phyloP scores from a whole-genome alignment of 164 flowering plant species.

The Vitis rupestris region DNA sequence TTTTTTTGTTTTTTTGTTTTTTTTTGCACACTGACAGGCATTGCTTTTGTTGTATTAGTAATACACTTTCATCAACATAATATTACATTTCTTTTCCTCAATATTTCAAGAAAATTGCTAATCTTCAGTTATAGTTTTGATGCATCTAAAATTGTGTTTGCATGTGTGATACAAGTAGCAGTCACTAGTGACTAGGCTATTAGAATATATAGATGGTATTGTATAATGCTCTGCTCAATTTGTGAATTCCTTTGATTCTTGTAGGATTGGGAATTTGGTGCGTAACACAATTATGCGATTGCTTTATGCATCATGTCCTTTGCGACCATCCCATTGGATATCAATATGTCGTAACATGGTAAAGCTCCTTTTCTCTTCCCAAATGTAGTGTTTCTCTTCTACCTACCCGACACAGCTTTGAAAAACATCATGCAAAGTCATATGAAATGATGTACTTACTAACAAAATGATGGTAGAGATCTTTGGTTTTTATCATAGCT shows the following conservation, averaged over 20 bases:
- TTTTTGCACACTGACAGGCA: too few relatives aligned
- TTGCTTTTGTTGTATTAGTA: too few relatives aligned
- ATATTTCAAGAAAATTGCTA: too few relatives aligned
- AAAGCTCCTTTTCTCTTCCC: conserved; percentile 14
- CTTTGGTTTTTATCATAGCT: too few relatives aligned
- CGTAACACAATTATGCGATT: conserved; percentile 70
- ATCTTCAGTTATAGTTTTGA: too few relatives aligned
- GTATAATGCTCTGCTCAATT: neutral
- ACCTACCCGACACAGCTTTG: neutral
- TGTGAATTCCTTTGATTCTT: conserved; percentile 13
- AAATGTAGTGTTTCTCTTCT: neutral
- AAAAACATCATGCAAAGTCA: neutral
- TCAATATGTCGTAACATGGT: conserved; percentile 77
- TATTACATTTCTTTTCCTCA: too few relatives aligned
- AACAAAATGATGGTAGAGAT: too few relatives aligned
- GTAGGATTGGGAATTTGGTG: conserved; percentile 80
- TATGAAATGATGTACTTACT: neutral
- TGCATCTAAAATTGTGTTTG: too few relatives aligned
- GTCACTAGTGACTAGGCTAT: neutral
- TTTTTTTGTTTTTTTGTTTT: too few relatives aligned
- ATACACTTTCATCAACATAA: too few relatives aligned
- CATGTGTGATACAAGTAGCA: too few relatives aligned
- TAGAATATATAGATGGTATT: neutral
- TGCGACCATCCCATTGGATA: conserved; percentile 84
- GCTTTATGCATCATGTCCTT: conserved; percentile 85